Percentiles rank a stretch among this genome's conserved stretches.
Evolutionary conservation across 441 rosid species (phyloP).

Genomic region (Jatropha multifida): DNA sequence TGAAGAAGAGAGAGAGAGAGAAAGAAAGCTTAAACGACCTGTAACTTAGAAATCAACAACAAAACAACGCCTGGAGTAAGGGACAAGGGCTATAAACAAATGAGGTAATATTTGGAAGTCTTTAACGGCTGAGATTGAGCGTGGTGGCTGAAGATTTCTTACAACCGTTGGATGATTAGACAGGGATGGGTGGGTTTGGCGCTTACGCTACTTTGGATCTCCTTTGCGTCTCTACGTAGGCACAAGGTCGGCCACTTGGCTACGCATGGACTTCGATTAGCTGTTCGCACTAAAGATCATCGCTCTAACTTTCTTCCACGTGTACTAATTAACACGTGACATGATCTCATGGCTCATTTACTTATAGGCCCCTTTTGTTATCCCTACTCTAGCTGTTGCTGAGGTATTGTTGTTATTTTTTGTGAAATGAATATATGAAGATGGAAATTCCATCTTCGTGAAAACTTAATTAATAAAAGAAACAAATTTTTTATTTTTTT

Average conservation of each 20-base stretch:
- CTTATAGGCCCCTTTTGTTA: neutral
- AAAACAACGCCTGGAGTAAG: slow-evolving; percentile 37
- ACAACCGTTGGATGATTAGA: slow-evolving; percentile 34
- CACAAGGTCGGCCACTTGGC: slow-evolving; percentile 43
- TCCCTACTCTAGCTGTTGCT: neutral
- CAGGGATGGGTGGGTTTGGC: slow-evolving; percentile 36
- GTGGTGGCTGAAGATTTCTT: slow-evolving; percentile 34
- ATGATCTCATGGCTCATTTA: slow-evolving; percentile 11
- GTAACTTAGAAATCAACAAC: slow-evolving; percentile 49
- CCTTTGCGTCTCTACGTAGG: slow-evolving; percentile 47
- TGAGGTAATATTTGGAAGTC: slow-evolving; percentile 12
- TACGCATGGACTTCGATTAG: slow-evolving; percentile 26
- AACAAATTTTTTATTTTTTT: too few relatives aligned
- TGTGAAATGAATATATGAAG: neutral
- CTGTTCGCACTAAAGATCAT: slow-evolving; percentile 31
- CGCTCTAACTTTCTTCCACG: slow-evolving; percentile 21
- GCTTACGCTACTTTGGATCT: slow-evolving; percentile 49
- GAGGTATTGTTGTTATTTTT: neutral
- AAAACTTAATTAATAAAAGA: too few relatives aligned
- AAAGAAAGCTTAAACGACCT: slow-evolving; percentile 17
- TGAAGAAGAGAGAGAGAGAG: slow-evolving; percentile 2
- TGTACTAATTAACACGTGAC: slow-evolving; percentile 23
- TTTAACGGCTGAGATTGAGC: slow-evolving; percentile 31
- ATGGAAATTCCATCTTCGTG: too few relatives aligned
- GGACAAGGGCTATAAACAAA: slow-evolving; percentile 32